phyloP scores from a whole-genome alignment of 2,329 filamentous ascomycete species.

The Pyricularia grisea region DNA sequence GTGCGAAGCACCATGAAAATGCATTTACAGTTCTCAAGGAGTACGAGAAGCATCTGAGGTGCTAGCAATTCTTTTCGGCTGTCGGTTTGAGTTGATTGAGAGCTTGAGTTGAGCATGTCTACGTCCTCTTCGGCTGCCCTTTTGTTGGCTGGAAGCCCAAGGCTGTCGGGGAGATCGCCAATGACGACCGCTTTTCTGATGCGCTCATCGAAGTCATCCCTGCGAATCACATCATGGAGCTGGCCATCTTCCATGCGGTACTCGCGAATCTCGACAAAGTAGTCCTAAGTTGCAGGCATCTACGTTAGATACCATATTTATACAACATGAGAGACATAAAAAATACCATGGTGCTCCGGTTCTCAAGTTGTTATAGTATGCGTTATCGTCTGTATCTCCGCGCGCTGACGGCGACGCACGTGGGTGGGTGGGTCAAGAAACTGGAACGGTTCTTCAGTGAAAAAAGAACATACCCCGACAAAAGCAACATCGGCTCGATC shows the following conservation, averaged over 20 bases:
- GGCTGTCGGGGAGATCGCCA: conserved; percentile 40
- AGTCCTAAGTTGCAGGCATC: conserved; percentile 41
- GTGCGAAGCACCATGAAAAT: conserved; percentile 64
- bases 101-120: conserved; percentile 22
- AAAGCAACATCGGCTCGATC: conserved; percentile 76
- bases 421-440: not conserved
- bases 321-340: not conserved
- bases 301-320: not conserved
- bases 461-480: conserved; percentile 53
- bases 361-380: not conserved
- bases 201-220: conserved; percentile 66
- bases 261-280: conserved; percentile 73
- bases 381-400: not conserved
- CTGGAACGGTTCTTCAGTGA: not conserved
- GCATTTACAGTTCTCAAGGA: conserved; percentile 62
- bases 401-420: not conserved
- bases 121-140: conserved; percentile 15
- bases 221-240: conserved; percentile 66
- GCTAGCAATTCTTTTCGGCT: conserved; percentile 35
- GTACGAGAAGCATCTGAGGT: conserved; percentile 72
- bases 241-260: conserved; percentile 54
- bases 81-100: conserved; percentile 5
- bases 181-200: conserved; percentile 76
- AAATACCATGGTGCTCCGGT: not conserved
- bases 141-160: conserved; percentile 15